Conservation (phyloP, 805 yeast species). For the Metschnikowia anglica region DNA sequence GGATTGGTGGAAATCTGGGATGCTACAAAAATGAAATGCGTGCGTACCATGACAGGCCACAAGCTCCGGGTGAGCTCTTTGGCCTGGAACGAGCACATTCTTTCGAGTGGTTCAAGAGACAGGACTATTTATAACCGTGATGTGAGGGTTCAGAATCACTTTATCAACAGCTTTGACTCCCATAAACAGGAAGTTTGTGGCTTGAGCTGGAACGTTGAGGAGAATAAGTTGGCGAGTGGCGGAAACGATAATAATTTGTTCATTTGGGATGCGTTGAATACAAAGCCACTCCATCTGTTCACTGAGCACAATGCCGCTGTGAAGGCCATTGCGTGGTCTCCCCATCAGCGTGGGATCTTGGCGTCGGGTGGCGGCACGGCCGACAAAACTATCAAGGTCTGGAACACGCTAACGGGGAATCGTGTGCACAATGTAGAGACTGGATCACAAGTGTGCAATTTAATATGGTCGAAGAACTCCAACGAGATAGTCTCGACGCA, state of each 20-base stretch:
- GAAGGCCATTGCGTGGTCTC: slow-evolving; percentile 96
- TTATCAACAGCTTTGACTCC: slow-evolving; percentile 61
- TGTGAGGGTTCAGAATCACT: slow-evolving; percentile 84
- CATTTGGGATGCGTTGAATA: slow-evolving; percentile 81
- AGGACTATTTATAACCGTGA: slow-evolving; percentile 83
- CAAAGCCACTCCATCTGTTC: slow-evolving; percentile 69
- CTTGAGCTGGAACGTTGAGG: slow-evolving; percentile 87
- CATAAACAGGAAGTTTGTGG: slow-evolving; percentile 98
- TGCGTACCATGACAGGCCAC: slow-evolving; percentile 93
- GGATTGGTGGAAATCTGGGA: slow-evolving; percentile 97
- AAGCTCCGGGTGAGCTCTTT: slow-evolving; percentile 78
- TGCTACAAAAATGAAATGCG: slow-evolving; percentile 74
- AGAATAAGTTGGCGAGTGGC: slow-evolving; percentile 90
- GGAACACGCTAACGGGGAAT: slow-evolving; percentile 84
- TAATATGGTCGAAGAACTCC: slow-evolving; percentile 89
- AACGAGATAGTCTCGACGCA: slow-evolving; percentile 93
- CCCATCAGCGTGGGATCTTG: slow-evolving; percentile 89
- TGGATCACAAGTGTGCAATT: slow-evolving; percentile 93
- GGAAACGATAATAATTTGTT: slow-evolving; percentile 87
- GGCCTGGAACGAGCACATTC: slow-evolving; percentile 90
- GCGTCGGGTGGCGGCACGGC: slow-evolving; percentile 98
- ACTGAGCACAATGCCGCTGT: slow-evolving; percentile 92
- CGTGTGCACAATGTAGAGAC: slow-evolving; percentile 82
- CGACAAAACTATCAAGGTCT: slow-evolving; percentile 82
- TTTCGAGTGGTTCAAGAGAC: slow-evolving; percentile 87